Conservation (phyloP, 2,329 filamentous ascomycete species). For the Claviceps cyperi region DNA sequence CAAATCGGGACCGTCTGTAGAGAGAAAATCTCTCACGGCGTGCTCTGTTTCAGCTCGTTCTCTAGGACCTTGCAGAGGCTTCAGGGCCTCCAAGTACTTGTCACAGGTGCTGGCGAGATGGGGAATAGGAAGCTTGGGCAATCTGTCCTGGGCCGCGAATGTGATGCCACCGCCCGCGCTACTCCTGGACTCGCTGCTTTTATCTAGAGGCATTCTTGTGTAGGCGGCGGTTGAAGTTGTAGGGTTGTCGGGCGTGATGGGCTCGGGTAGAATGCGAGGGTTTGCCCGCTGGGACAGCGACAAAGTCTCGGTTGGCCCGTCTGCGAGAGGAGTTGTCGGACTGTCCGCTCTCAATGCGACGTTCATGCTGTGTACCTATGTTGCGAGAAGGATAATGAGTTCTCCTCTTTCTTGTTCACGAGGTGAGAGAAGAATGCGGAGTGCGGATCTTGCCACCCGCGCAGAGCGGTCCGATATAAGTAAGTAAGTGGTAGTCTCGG, state of each 20-base stretch:
- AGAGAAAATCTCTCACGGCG: conserved; percentile 72
- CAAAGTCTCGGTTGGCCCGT: conserved; percentile 40
- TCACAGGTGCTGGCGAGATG: conserved; percentile 65
- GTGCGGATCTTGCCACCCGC: conserved; percentile 72
- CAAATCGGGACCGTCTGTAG: conserved; percentile 63
- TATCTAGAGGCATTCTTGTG: conserved; percentile 33
- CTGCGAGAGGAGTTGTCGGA: conserved; percentile 57
- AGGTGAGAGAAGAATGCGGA: conserved; percentile 36
- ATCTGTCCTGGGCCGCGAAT: conserved; percentile 73
- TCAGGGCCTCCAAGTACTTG: conserved; percentile 66
- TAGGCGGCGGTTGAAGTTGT: conserved; percentile 18
- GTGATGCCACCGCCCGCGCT: conserved; percentile 55
- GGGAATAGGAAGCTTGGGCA: conserved; percentile 87
- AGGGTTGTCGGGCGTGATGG: conserved; percentile 7
- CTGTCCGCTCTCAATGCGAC: conserved; percentile 28
- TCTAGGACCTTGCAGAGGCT: conserved; percentile 63
- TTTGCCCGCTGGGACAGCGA: conserved; percentile 16
- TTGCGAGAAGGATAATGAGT: conserved; percentile 1
- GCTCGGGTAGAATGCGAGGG: conserved; percentile 27
- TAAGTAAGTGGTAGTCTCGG: conserved; percentile 77
- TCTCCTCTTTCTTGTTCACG: not conserved
- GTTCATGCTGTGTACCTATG: conserved; percentile 24
- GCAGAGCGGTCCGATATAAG: conserved; percentile 81
- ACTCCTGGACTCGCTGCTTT: conserved; percentile 17
- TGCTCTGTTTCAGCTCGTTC: conserved; percentile 73